Conservation (phyloP, 306 rosid genomes). For the Castanea mollissima region DNA sequence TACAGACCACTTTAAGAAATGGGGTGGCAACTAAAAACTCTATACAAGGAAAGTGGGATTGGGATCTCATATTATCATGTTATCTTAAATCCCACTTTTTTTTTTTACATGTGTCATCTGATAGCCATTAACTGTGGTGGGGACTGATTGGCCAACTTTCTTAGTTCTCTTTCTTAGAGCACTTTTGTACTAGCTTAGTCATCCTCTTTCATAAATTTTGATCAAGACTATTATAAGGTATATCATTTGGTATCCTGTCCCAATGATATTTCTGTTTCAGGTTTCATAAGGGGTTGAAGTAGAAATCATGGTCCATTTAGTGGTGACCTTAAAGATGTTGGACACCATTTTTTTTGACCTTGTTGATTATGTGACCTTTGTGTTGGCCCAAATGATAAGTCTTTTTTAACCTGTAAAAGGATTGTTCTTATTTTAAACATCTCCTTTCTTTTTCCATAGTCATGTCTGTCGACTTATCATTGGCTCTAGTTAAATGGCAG, state of each 20-base stretch:
- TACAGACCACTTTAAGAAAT: too few relatives aligned
- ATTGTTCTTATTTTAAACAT: neutral
- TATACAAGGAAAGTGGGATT: constrained; percentile 29
- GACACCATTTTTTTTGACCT: too few relatives aligned
- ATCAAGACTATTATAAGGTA: neutral
- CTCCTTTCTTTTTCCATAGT: neutral
- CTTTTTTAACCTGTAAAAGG: too few relatives aligned
- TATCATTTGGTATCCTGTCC: neutral
- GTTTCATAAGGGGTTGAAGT: too few relatives aligned
- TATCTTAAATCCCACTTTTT: neutral
- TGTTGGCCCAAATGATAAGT: too few relatives aligned
- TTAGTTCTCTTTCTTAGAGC: neutral
- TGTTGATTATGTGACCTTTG: too few relatives aligned
- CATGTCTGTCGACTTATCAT: too few relatives aligned
- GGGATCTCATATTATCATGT: neutral
- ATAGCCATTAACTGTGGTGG: neutral
- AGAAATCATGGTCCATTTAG: too few relatives aligned
- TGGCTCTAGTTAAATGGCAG: too few relatives aligned
- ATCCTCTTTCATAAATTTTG: neutral
- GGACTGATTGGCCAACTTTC: neutral
- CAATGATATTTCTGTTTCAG: too few relatives aligned
- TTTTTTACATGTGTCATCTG: neutral
- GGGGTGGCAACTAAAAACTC: neutral
- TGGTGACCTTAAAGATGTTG: too few relatives aligned
- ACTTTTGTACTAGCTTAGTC: neutral